A percentile compares a stretch with the other conserved stretches of the same genome.
These are phyloP conservation scores for Leccinum pachyderme DNA, from an alignment of 1,284 basidiomycete species.

Conservation along the genomic window DNA sequence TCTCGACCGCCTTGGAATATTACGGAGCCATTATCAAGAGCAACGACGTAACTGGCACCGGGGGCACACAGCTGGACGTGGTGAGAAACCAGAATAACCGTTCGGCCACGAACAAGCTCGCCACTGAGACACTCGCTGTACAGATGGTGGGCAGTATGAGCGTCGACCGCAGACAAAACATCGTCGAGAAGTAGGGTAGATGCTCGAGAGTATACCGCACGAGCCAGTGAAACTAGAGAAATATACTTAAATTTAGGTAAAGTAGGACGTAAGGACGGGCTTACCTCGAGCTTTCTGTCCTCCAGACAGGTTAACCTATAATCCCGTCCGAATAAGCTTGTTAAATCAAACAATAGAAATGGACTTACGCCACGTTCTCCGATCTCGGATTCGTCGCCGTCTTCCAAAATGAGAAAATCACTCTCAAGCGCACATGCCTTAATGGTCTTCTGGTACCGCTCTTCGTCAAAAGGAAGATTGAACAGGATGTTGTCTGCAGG, in stretches of 20 bases:
- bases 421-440: slow-evolving; percentile 64
- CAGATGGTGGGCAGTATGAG: slow-evolving; percentile 85
- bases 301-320: slow-evolving; percentile 83
- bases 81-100: slow-evolving; percentile 86
- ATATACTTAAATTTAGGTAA: background rate
- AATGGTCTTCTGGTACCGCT: slow-evolving; percentile 55
- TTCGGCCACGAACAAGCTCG: slow-evolving; percentile 76
- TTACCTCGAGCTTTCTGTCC: slow-evolving; percentile 92
- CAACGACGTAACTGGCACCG: slow-evolving; percentile 72
- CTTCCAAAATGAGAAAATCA: slow-evolving; percentile 90
- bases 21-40: slow-evolving; percentile 85
- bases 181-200: slow-evolving; percentile 87
- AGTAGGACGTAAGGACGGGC: slow-evolving; percentile 8
- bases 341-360: background rate
- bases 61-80: slow-evolving; percentile 79
- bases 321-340: background rate
- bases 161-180: slow-evolving; percentile 79
- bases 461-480: slow-evolving; percentile 76
- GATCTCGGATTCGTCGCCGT: slow-evolving; percentile 91
- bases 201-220: slow-evolving; percentile 92
- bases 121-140: slow-evolving; percentile 83
- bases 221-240: slow-evolving; percentile 75
- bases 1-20: slow-evolving; percentile 69
- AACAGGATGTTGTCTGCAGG: slow-evolving; percentile 86
- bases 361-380: slow-evolving; percentile 75